Percentiles rank a stretch among this genome's conserved stretches.
phyloP scores from a whole-genome alignment of 208 protist genomes.

The Tritrichomonas foetus region DNA sequence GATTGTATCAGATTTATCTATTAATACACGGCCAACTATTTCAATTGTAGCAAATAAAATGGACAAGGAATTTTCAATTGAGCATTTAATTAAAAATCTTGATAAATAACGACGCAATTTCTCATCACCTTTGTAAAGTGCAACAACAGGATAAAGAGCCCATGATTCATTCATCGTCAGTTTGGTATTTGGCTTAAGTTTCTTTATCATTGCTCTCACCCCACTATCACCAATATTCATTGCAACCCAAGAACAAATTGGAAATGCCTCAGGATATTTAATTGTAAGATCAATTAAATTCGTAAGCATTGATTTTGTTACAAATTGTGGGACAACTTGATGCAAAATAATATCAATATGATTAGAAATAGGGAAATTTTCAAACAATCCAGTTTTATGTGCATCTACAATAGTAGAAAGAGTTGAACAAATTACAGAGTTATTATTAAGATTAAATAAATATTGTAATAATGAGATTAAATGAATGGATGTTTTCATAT shows the following conservation, averaged over 20 bases:
- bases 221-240: background rate
- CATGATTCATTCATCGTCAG: background rate
- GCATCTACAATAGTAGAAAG: background rate
- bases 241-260: slow-evolving; percentile 26
- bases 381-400: background rate
- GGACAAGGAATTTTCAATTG: background rate
- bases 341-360: slow-evolving; percentile 23
- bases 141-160: background rate
- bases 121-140: background rate
- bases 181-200: background rate
- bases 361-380: background rate
- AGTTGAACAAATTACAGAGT: background rate
- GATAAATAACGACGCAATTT: background rate
- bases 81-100: slow-evolving; percentile 4
- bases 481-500: background rate
- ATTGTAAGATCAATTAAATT: background rate
- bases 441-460: slow-evolving; percentile 17
- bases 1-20: background rate
- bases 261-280: background rate
- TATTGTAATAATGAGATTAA: background rate
- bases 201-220: background rate
- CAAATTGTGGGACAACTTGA: background rate
- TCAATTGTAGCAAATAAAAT: background rate
- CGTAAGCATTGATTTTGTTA: background rate
- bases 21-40: background rate